Conservation (phyloP, 2,329 filamentous ascomycete genomes). For the Trichocomaceae sp. region DNA sequence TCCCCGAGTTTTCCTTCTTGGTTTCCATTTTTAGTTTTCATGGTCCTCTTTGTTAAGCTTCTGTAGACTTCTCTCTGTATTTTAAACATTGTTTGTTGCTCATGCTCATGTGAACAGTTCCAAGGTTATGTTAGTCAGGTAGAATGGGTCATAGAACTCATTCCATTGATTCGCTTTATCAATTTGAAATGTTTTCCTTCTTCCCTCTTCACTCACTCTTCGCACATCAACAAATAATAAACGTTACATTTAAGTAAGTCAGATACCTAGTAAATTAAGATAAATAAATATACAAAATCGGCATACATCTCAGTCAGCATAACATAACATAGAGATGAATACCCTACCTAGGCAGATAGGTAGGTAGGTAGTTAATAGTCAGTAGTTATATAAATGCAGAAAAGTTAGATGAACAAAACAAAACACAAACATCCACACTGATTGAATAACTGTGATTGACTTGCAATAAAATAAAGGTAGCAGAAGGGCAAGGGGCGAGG, state of each 20-base stretch:
- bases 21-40: not conserved
- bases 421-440: not conserved
- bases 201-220: not conserved
- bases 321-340: no score
- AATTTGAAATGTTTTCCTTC: not conserved
- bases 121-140: not conserved
- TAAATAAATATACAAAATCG: not conserved
- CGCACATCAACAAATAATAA: no score
- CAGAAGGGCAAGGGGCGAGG: not conserved
- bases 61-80: constrained; percentile 3
- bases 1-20: not conserved
- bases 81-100: not conserved
- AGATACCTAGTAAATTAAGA: no score
- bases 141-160: not conserved
- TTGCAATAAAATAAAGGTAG: not conserved
- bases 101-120: not conserved
- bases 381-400: no score
- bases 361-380: not conserved
- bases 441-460: no score
- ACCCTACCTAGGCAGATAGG: no score
- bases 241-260: no score
- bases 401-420: not conserved
- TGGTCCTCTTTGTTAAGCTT: constrained; percentile 1
- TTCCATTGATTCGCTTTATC: not conserved
- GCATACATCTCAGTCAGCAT: not conserved